Percentiles rank a stretch among this genome's conserved stretches.
Evolutionary conservation across 108 stramenopile genomes (phyloP).

Genomic region (Conticribra weissflogii): DNA sequence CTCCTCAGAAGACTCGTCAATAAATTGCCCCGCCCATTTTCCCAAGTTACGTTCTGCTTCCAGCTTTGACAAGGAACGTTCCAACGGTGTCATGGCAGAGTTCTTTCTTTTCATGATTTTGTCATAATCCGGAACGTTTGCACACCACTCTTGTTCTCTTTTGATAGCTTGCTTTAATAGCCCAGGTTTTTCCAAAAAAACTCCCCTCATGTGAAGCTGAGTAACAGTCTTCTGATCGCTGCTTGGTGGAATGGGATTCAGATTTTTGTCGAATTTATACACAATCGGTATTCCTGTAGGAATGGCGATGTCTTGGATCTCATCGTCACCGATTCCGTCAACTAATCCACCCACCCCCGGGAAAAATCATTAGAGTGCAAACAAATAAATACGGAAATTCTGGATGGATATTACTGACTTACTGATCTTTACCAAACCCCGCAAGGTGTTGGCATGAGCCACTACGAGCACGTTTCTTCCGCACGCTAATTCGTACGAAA

Average conservation of each 20-base stretch:
- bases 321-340: slow-evolving; percentile 67
- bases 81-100: slow-evolving; percentile 61
- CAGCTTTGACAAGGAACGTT: slow-evolving; percentile 75
- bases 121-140: slow-evolving; percentile 81
- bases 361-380: too few species aligned
- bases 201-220: slow-evolving; percentile 82
- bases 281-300: slow-evolving; percentile 96
- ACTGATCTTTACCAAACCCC: slow-evolving; percentile 83
- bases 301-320: slow-evolving; percentile 90
- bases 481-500: slow-evolving; percentile 73
- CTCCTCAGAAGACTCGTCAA: slow-evolving; percentile 57
- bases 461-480: slow-evolving; percentile 93
- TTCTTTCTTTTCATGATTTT: slow-evolving; percentile 56
- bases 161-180: slow-evolving; percentile 84
- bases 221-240: slow-evolving; percentile 55
- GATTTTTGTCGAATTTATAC: slow-evolving; percentile 83
- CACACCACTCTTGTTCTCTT: slow-evolving; percentile 80
- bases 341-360: too few species aligned
- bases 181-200: slow-evolving; percentile 89
- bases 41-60: slow-evolving; percentile 73
- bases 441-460: slow-evolving; percentile 91
- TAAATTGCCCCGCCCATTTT: slow-evolving; percentile 78
- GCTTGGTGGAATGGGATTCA: slow-evolving; percentile 63
- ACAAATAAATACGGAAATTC: too few species aligned
- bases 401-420: too few species aligned